Percentiles rank a stretch among this genome's conserved stretches.
Evolutionary conservation across 257 asterid species (phyloP).

Genomic region (Plectranthus barbatus): DNA sequence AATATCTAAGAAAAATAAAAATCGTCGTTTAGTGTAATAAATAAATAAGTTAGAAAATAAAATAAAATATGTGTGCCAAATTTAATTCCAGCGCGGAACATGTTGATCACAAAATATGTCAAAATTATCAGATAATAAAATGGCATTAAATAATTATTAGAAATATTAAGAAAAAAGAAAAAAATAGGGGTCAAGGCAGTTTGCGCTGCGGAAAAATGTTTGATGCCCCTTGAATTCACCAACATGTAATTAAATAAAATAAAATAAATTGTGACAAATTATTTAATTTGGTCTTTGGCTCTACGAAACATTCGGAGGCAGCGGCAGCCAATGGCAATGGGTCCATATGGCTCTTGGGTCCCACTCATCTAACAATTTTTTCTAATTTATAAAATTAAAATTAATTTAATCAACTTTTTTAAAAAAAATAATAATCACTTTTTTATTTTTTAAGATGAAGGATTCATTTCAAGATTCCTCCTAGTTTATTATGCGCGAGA

Average conservation of each 20-base stretch:
- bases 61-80: not conserved
- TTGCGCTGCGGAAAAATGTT: slow-evolving; percentile 42
- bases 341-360: not conserved
- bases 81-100: too few species aligned
- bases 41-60: not conserved
- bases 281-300: slow-evolving; percentile 22
- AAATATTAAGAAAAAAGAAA: not conserved
- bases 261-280: not conserved
- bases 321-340: slow-evolving; percentile 25
- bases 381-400: too few species aligned
- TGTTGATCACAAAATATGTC: not conserved
- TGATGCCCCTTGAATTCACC: slow-evolving; percentile 34
- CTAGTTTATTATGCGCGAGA: too few species aligned
- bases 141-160: not conserved
- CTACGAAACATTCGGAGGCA: slow-evolving; percentile 23
- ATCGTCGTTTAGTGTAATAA: too few species aligned
- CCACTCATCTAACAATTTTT: not conserved
- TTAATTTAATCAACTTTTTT: too few species aligned
- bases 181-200: slow-evolving; percentile 28
- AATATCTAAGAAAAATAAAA: too few species aligned
- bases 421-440: not conserved
- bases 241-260: slow-evolving; percentile 14
- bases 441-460: not conserved
- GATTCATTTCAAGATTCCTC: too few species aligned
- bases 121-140: not conserved